Conservation (phyloP, 2,329 filamentous ascomycete genomes). For the Hortaea werneckii region DNA sequence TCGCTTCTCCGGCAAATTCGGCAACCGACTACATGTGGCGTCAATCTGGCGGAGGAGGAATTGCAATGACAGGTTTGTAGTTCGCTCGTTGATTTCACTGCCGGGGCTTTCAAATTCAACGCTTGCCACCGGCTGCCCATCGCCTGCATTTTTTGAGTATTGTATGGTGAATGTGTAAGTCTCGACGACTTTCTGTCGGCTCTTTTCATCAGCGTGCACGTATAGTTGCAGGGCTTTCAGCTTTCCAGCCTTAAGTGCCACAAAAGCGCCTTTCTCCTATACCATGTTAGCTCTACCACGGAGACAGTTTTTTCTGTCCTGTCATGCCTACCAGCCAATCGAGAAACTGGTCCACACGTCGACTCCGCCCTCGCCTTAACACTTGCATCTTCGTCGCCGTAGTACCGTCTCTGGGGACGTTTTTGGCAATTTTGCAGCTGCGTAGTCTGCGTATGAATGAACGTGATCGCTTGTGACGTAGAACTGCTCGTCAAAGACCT, state of each 20-base stretch:
- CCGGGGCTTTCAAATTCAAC: constrained; percentile 22
- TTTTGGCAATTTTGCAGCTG: constrained; percentile 11
- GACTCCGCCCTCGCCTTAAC: constrained; percentile 30
- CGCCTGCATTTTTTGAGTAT: constrained; percentile 21
- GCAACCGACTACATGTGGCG: constrained; percentile 28
- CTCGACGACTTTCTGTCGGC: constrained; percentile 32
- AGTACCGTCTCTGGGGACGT: neutral
- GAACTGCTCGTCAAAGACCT: constrained; percentile 22
- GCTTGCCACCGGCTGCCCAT: constrained; percentile 11
- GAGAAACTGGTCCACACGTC: constrained; percentile 34
- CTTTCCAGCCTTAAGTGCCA: constrained; percentile 32
- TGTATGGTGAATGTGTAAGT: constrained; percentile 41
- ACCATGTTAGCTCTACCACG: constrained; percentile 14
- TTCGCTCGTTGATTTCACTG: constrained; percentile 27
- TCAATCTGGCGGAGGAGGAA: constrained; percentile 33
- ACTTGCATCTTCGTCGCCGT: constrained; percentile 24
- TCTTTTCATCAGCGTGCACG: constrained; percentile 31
- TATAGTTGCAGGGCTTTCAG: constrained; percentile 39
- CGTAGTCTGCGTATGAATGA: constrained; percentile 24
- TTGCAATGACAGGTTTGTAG: constrained; percentile 33
- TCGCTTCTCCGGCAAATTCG: constrained; percentile 33
- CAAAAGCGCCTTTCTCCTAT: constrained; percentile 41
- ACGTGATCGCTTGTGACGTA: constrained; percentile 17
- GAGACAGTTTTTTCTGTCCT: neutral
- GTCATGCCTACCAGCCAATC: constrained; percentile 35